These are phyloP conservation scores for Bryoglossum gracile DNA, from an alignment of 495 filamentous ascomycete species.

Conservation along the genomic window DNA sequence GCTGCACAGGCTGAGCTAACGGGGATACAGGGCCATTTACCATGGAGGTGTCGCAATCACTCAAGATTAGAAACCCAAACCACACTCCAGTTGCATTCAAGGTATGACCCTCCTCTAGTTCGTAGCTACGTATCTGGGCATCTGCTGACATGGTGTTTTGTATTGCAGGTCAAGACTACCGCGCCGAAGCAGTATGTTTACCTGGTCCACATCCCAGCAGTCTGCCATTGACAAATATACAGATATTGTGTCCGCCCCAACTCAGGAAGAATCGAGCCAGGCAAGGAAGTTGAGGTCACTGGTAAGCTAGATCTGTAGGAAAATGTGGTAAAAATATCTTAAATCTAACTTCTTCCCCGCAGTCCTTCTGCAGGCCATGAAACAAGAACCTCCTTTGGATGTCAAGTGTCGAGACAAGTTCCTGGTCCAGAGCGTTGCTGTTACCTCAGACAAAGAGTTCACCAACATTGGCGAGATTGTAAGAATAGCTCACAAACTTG, in stretches of 20 bases:
- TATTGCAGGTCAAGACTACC: slow-evolving; percentile 86
- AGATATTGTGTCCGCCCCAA: slow-evolving; percentile 98
- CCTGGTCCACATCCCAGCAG: not conserved
- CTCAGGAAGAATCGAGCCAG: slow-evolving; percentile 87
- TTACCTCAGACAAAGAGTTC: slow-evolving; percentile 77
- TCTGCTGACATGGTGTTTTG: slow-evolving; percentile 1
- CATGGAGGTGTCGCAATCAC: slow-evolving; percentile 76
- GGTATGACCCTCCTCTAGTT: slow-evolving; percentile 41
- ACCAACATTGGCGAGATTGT: slow-evolving; percentile 73
- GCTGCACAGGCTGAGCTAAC: slow-evolving; percentile 24
- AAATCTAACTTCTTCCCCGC: slow-evolving; percentile 11
- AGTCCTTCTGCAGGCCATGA: slow-evolving; percentile 98
- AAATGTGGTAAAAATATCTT: slow-evolving; percentile 1
- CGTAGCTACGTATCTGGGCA: not conserved
- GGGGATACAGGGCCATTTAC: slow-evolving; percentile 76
- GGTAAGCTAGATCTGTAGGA: slow-evolving; percentile 45
- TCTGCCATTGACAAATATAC: slow-evolving; percentile 21
- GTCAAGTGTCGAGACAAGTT: slow-evolving; percentile 96
- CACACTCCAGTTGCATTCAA: slow-evolving; percentile 87
- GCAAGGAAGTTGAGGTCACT: slow-evolving; percentile 82
- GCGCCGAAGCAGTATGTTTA: slow-evolving; percentile 90
- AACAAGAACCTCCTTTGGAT: slow-evolving; percentile 79
- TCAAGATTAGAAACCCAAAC: slow-evolving; percentile 76
- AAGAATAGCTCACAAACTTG: slow-evolving; percentile 29
- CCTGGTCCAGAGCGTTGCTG: slow-evolving; percentile 86